Evolutionary conservation across 75 land plant genomes (phyloP).

Genomic region (Picea glauca): DNA sequence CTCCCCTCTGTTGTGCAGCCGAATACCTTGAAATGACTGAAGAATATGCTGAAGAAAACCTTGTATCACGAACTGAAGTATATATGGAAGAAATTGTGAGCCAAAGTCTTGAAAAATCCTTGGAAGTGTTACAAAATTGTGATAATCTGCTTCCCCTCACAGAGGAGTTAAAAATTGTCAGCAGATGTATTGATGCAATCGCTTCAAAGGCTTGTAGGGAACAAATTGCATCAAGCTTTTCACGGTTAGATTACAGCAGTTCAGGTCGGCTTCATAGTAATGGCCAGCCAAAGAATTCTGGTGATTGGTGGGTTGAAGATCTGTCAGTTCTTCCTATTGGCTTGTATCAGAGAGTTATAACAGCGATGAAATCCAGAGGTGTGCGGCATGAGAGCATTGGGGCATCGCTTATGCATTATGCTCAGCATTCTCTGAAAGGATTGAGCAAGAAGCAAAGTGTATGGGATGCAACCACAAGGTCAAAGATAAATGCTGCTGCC

Average conservation of each 20-base stretch:
- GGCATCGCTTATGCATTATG: conserved; percentile 72
- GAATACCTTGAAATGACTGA: conserved; percentile 85
- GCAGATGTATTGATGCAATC: conserved; percentile 65
- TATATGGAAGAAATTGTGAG: conserved; percentile 61
- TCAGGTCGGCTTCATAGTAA: conserved; percentile 73
- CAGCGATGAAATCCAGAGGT: conserved; percentile 77
- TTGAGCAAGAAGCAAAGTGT: conserved; percentile 49
- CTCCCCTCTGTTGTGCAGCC: conserved; percentile 68
- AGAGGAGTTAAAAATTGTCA: conserved; percentile 70
- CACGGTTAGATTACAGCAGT: conserved; percentile 71
- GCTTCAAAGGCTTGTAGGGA: conserved; percentile 75
- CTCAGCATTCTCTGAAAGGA: conserved; percentile 46
- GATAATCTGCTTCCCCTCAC: conserved; percentile 78
- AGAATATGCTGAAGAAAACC: conserved; percentile 73
- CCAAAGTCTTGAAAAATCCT: conserved; percentile 71
- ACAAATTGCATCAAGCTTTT: conserved; percentile 68
- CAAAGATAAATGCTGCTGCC: conserved; percentile 21
- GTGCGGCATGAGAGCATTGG: conserved; percentile 75
- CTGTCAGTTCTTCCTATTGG: conserved; percentile 60
- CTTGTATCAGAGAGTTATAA: conserved; percentile 58
- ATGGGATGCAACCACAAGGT: conserved; percentile 40
- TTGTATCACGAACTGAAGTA: conserved; percentile 67
- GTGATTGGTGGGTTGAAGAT: conserved; percentile 89
- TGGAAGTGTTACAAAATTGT: conserved; percentile 66
- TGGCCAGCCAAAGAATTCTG: conserved; percentile 39